These are phyloP conservation scores for Hypoxylon sp. DNA, from an alignment of 2,329 filamentous ascomycete species.

Conservation along the genomic window DNA sequence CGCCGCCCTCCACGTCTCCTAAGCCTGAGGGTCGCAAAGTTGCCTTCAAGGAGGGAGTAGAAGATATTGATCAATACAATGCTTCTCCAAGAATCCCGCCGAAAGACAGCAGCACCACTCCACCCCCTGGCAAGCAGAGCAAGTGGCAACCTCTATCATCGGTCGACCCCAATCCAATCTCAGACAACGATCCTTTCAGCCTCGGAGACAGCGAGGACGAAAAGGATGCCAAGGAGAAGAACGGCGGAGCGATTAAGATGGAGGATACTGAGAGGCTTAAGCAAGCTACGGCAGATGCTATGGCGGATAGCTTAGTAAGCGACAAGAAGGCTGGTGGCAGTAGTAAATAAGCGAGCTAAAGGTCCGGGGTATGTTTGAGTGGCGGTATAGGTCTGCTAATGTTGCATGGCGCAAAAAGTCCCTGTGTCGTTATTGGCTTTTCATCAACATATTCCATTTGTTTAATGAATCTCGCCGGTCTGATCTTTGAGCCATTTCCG, in stretches of 20 bases:
- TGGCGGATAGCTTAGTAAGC: slow-evolving; percentile 69
- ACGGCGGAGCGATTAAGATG: slow-evolving; percentile 66
- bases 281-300: slow-evolving; percentile 74
- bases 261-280: slow-evolving; percentile 74
- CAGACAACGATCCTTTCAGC: slow-evolving; percentile 95
- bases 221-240: slow-evolving; percentile 75
- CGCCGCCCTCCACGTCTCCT: slow-evolving; percentile 66
- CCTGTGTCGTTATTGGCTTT: slow-evolving; percentile 9
- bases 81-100: slow-evolving; percentile 69
- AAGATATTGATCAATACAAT: slow-evolving; percentile 86
- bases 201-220: slow-evolving; percentile 97
- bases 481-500: slow-evolving; percentile 26
- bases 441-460: slow-evolving; percentile 13
- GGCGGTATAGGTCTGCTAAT: not conserved
- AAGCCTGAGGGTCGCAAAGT: slow-evolving; percentile 68
- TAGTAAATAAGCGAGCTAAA: slow-evolving; percentile 30
- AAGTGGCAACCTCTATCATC: slow-evolving; percentile 97
- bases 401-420: slow-evolving; percentile 19
- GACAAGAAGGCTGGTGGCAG: slow-evolving; percentile 53
- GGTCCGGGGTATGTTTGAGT: slow-evolving; percentile 11
- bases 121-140: slow-evolving; percentile 76
- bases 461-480: slow-evolving; percentile 11
- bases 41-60: slow-evolving; percentile 73
- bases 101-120: slow-evolving; percentile 63
- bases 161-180: slow-evolving; percentile 86